These are phyloP conservation scores for Thelephora aurantiotincta DNA, from an alignment of 768 basidiomycete genomes.

Conservation along the genomic window DNA sequence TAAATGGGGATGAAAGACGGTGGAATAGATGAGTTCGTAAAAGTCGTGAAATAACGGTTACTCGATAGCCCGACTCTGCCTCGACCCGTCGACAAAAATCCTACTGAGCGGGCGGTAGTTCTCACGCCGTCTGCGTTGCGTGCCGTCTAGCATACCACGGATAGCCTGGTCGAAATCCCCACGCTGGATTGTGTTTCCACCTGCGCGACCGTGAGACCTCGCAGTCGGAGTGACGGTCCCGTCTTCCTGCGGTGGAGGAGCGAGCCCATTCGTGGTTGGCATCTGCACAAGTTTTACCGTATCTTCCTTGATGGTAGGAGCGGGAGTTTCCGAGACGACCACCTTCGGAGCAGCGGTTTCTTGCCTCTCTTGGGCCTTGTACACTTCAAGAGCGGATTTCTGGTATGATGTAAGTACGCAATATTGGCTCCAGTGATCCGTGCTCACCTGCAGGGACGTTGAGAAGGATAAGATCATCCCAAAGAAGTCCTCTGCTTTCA, in stretches of 20 bases:
- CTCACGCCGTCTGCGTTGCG: constrained; percentile 30
- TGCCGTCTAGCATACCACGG: constrained; percentile 61
- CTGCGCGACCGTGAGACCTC: constrained; percentile 27
- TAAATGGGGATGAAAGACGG: constrained; percentile 6
- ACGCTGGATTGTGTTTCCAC: constrained; percentile 45
- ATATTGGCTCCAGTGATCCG: not conserved
- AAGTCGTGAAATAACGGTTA: constrained; percentile 4
- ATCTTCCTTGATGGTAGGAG: constrained; percentile 2
- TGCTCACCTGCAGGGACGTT: constrained; percentile 47
- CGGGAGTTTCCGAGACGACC: constrained; percentile 7
- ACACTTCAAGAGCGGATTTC: constrained; percentile 62
- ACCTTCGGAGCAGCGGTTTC: constrained; percentile 8
- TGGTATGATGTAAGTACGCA: constrained; percentile 14
- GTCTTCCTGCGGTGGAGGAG: not conserved
- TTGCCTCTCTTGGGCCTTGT: constrained; percentile 30
- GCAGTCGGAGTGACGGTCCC: constrained; percentile 17
- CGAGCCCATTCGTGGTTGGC: not conserved
- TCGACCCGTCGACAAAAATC: constrained; percentile 62
- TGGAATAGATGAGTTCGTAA: constrained; percentile 3
- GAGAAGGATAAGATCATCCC: constrained; percentile 62
- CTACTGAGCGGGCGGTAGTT: constrained; percentile 48
- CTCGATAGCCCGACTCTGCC: constrained; percentile 17
- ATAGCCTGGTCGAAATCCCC: constrained; percentile 81
- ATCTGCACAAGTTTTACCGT: not conserved
- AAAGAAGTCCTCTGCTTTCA: constrained; percentile 78